Percentiles rank a stretch among this genome's conserved stretches.
These are phyloP conservation scores for Leavenworthia alabamica DNA, from an alignment of 345 rosid genomes.

Conservation along the genomic window DNA sequence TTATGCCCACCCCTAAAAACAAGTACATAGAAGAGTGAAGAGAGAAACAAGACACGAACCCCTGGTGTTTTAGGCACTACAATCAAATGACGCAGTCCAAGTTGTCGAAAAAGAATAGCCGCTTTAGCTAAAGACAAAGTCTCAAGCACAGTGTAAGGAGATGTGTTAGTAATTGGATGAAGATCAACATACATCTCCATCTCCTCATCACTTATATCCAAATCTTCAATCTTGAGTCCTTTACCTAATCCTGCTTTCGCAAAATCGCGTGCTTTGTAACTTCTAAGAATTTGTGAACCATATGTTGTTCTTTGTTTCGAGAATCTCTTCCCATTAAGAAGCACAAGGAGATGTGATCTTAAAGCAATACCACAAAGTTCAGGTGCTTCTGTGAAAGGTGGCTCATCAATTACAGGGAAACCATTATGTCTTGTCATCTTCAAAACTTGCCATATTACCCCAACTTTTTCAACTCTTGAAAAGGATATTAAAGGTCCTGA, in stretches of 20 bases:
- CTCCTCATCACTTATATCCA: conserved; percentile 59
- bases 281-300: conserved; percentile 42
- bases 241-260: conserved; percentile 81
- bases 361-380: conserved; percentile 81
- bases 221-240: conserved; percentile 69
- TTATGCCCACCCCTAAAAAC: no score
- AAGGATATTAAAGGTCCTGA: conserved; percentile 59
- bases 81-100: conserved; percentile 79
- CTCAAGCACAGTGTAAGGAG: conserved; percentile 85
- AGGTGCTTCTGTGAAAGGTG: conserved; percentile 59
- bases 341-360: conserved; percentile 80
- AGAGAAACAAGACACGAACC: conserved; percentile 53
- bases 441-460: conserved; percentile 48
- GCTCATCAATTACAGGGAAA: conserved; percentile 86
- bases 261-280: conserved; percentile 66
- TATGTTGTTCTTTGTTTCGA: conserved; percentile 37
- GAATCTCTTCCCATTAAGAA: conserved; percentile 69
- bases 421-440: conserved; percentile 65
- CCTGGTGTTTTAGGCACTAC: conserved; percentile 81
- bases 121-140: conserved; percentile 82
- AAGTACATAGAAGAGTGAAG: no score
- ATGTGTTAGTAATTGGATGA: conserved; percentile 72
- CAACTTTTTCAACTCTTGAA: conserved; percentile 67
- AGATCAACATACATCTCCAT: conserved; percentile 95
- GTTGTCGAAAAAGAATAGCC: conserved; percentile 72